These are phyloP conservation scores for Suhomyces taliae DNA, from an alignment of 1,139 yeast genomes.

Conservation along the genomic window DNA sequence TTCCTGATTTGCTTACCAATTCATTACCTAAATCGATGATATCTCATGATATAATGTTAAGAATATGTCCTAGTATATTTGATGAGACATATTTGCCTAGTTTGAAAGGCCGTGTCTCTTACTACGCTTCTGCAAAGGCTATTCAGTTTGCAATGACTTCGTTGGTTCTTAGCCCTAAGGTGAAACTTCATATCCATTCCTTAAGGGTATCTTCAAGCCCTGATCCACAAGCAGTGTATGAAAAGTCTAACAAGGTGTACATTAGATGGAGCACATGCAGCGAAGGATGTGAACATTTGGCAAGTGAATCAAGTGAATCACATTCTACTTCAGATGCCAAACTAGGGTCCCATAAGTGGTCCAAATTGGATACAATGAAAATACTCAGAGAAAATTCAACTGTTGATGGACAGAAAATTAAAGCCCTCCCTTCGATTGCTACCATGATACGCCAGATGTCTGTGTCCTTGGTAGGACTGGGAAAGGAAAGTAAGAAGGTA, in stretches of 20 bases:
- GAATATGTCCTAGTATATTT: slow-evolving; percentile 62
- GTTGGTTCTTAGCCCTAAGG: slow-evolving; percentile 51
- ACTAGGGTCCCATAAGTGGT: slow-evolving; percentile 42
- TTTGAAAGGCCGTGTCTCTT: slow-evolving; percentile 59
- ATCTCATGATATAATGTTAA: slow-evolving; percentile 52
- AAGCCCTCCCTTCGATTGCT: slow-evolving; percentile 22
- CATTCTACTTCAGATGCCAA: slow-evolving; percentile 41
- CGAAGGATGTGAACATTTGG: slow-evolving; percentile 50
- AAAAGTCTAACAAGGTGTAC: slow-evolving; percentile 51
- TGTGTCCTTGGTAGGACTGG: slow-evolving; percentile 33
- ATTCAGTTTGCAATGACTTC: slow-evolving; percentile 55
- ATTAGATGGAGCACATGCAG: slow-evolving; percentile 65
- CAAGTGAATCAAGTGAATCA: slow-evolving; percentile 13
- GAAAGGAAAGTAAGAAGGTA: slow-evolving; percentile 30
- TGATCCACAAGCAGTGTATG: slow-evolving; percentile 36
- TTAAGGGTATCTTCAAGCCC: slow-evolving; percentile 25
- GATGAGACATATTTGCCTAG: slow-evolving; percentile 53
- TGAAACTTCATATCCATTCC: slow-evolving; percentile 51
- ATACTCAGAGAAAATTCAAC: slow-evolving; percentile 14
- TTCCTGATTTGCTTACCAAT: slow-evolving; percentile 56
- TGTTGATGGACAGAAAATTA: slow-evolving; percentile 6
- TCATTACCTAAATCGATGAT: slow-evolving; percentile 52
- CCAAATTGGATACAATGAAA: slow-evolving; percentile 31
- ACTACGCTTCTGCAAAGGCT: slow-evolving; percentile 54
- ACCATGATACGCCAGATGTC: slow-evolving; percentile 28